These are phyloP conservation scores for Geranium incanum DNA, from an alignment of 441 rosid genomes.

Conservation along the genomic window DNA sequence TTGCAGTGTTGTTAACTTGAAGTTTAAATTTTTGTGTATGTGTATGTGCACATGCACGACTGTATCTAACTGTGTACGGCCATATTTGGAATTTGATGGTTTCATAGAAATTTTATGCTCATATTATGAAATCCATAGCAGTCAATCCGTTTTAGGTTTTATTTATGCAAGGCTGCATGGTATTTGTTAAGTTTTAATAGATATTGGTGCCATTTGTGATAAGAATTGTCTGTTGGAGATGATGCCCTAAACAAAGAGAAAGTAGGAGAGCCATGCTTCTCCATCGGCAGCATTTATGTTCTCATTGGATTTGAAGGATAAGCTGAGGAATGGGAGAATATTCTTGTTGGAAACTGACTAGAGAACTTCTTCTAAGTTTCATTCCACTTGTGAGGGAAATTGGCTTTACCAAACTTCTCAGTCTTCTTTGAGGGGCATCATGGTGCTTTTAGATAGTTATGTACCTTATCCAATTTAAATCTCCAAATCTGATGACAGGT, in stretches of 20 bases:
- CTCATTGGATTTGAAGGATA: neutral
- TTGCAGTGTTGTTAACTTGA: neutral
- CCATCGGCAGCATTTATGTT: neutral
- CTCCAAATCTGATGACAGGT: neutral
- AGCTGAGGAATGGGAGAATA: neutral
- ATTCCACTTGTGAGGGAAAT: neutral
- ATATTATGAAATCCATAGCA: neutral
- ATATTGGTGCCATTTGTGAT: neutral
- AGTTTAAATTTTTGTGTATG: neutral
- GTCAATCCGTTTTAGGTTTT: neutral
- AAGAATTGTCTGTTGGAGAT: neutral
- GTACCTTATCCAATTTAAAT: neutral
- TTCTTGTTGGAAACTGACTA: neutral
- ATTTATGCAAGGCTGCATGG: neutral
- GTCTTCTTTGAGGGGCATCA: neutral
- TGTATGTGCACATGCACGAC: neutral
- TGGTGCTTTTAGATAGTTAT: neutral
- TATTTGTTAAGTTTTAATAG: neutral
- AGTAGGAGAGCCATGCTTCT: neutral
- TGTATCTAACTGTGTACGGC: no score
- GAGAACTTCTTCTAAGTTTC: neutral
- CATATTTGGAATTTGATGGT: neutral
- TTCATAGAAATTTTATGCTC: neutral
- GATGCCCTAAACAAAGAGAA: neutral
- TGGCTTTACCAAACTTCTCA: neutral